Percentiles rank a stretch among this genome's conserved stretches.
Evolutionary conservation across 2,329 filamentous ascomycete species (phyloP).

Genomic region (Colletotrichum tanaceti): DNA sequence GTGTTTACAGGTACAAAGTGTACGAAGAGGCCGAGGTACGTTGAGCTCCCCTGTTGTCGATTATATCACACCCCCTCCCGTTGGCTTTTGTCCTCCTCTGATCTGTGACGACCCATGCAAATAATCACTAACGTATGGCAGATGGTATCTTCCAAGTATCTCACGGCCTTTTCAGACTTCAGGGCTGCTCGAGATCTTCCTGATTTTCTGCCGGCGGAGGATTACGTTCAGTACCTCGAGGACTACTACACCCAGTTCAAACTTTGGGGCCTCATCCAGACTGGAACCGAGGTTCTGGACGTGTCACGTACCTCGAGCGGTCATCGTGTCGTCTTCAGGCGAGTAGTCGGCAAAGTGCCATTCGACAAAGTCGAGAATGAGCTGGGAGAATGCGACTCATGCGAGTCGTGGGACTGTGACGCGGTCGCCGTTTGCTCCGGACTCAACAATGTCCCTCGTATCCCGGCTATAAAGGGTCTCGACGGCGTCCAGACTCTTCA

Average conservation of each 20-base stretch:
- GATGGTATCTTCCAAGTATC: conserved; percentile 62
- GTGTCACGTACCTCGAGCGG: conserved; percentile 42
- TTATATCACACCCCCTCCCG: neutral
- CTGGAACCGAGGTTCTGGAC: conserved; percentile 47
- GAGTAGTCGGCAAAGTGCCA: conserved; percentile 8
- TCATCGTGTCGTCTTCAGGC: conserved; percentile 17
- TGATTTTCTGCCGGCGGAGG: conserved; percentile 56
- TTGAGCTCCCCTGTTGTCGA: neutral
- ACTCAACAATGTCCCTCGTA: conserved; percentile 55
- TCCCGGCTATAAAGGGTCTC: conserved; percentile 54
- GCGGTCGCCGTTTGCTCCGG: conserved; percentile 60
- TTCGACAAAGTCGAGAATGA: neutral
- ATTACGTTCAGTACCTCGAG: conserved; percentile 58
- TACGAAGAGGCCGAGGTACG: conserved; percentile 61
- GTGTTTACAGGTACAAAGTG: conserved; percentile 59
- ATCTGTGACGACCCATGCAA: too few relatives aligned
- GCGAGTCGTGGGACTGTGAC: conserved; percentile 52
- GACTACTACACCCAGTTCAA: conserved; percentile 54
- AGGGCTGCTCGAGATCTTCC: conserved; percentile 54
- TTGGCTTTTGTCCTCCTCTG: neutral
- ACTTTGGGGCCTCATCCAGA: conserved; percentile 53
- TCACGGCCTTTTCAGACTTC: conserved; percentile 64
- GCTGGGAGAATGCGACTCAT: neutral
- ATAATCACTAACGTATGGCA: conserved; percentile 27
- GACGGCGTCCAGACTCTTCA: conserved; percentile 53